Base-by-base conservation (phyloP, 306 rosid genomes). In the Glycine latifolia region DNA sequence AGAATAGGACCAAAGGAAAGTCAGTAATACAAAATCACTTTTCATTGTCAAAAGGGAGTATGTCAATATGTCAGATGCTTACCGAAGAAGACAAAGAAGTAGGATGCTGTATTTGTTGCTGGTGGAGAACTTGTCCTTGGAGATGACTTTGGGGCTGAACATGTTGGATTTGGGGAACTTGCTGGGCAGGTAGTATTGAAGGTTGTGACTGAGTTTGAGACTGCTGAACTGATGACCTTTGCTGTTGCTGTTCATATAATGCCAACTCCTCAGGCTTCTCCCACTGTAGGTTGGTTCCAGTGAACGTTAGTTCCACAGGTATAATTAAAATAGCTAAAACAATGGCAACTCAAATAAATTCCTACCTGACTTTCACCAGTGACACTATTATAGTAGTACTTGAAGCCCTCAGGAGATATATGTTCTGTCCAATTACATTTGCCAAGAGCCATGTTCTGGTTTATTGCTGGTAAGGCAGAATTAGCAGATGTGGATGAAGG, bases 361-460 rank as follows among this genome's bases (percentile, higher is more conserved):
- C 90, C 75, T 61, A 96, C 99, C 94, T 88, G 91, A 81, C 99
- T 95, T 90, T 93, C 97, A 63, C 96, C 92, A n/a, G 96, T 90
- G 14, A 85, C 84, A 84, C 90, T 84, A 82, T 93, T 95, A 81
- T 95, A 87, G 84, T 91, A 95, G 83, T 95, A 95, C 77, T 92
- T 96, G 87, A 90, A 93, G 78, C 94, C 96, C 85, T 96, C 98
- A 0, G 99, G 99, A 84, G 97, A 96, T 49, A 89, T 68, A 84
- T 96, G 99, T 79, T 96, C 99, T 43, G 97, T 92, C 99, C 99
- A 96, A 77, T 90, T 74, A 84, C 92, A 84, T 86, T 93, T 89
- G 69, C 77, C 78, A 75, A 87, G 86, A 84, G 79, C 61, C 2
- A 71, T 41, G 65, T 81, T 79, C 84, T 89, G 97, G 88, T 73